Base-by-base conservation (phyloP, 2,329 filamentous ascomycete species). In the Penicillium sp. region DNA sequence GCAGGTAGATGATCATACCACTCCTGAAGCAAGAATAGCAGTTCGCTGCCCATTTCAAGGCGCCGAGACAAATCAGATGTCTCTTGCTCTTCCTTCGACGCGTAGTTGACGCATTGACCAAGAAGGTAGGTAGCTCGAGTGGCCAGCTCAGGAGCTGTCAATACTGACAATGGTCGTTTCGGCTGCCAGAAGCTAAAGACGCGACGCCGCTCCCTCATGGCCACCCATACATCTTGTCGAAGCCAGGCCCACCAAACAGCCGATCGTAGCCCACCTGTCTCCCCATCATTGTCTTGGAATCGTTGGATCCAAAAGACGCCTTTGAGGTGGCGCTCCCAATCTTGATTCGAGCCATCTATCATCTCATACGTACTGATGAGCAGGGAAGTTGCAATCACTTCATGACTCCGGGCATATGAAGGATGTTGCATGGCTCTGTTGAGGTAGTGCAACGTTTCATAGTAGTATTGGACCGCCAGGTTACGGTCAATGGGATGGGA, bases 211-310 rank as follows among this genome's bases (percentile, higher is more conserved):
- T 88, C 86, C 0, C 85, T 80, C 65, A 88, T 88, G 0, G 86
- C 86, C 1, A 85, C 86, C 86, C 86, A 89, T 0, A 87, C 81
- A 68, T 89, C 87, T 68, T 89, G 87, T n/a, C 85, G 79, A 3
- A 89, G 75, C 87, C 87, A 89, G 0, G 84, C 82, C 87, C 87
- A 89, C 87, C 87, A 89, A 0, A 86, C 84, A 0, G 86, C 84
- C 64, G 84, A 82, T 45, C 84, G 79, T 0, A 89, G 76, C 0
- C 86, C 85, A 0, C 83, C 82, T 0, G 82, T 84, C 54, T 85
- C 85, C 1, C 86, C 87, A 58, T 89, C 81, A 49, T 87, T 86
- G 53, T 87, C 81, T 56, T 87, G 85, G 0, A 83, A 86, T n/a
- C 86, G 77, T 60, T 88, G 84, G 17, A 89, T 89, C 84, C 86